Conservation (phyloP, 1,284 basidiomycete genomes). For the Ceratobasidium sp. region DNA sequence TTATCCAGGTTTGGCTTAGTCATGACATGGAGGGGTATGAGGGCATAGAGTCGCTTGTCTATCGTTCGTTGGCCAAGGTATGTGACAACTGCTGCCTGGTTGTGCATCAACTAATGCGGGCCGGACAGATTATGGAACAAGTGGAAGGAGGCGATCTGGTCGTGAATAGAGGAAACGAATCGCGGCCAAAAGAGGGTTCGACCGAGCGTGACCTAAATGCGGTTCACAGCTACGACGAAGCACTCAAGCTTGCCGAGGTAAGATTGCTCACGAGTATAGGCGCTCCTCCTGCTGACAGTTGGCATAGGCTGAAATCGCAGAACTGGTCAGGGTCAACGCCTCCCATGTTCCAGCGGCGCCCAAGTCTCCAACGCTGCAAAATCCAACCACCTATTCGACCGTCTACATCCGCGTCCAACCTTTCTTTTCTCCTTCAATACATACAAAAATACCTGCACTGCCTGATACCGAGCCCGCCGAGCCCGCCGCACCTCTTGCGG, state of each 20-base stretch:
- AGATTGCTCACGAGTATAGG: constrained; percentile 39
- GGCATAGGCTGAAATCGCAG: constrained; percentile 79
- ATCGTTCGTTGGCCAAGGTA: constrained; percentile 83
- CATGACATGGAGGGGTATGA: constrained; percentile 98
- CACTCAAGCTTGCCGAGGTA: constrained; percentile 84
- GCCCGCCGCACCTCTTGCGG: constrained; percentile 50
- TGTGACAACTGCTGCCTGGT: constrained; percentile 52
- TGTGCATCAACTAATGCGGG: background rate
- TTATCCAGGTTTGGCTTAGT: constrained; percentile 93
- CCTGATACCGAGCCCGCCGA: constrained; percentile 57
- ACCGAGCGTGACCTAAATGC: constrained; percentile 77
- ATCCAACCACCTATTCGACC: constrained; percentile 89
- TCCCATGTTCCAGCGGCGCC: constrained; percentile 55
- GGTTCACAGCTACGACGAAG: constrained; percentile 86
- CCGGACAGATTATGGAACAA: constrained; percentile 85
- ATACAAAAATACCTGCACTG: constrained; percentile 53
- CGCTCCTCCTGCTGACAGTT: constrained; percentile 34
- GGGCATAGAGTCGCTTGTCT: constrained; percentile 96
- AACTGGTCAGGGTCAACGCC: constrained; percentile 74
- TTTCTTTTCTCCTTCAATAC: constrained; percentile 66
- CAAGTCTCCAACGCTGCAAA: constrained; percentile 61
- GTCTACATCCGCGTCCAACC: constrained; percentile 96
- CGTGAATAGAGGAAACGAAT: constrained; percentile 86
- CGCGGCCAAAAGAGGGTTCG: constrained; percentile 68
- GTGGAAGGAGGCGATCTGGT: constrained; percentile 93